These are phyloP conservation scores for Russula olivacea DNA, from an alignment of 768 basidiomycete species.

Conservation along the genomic window DNA sequence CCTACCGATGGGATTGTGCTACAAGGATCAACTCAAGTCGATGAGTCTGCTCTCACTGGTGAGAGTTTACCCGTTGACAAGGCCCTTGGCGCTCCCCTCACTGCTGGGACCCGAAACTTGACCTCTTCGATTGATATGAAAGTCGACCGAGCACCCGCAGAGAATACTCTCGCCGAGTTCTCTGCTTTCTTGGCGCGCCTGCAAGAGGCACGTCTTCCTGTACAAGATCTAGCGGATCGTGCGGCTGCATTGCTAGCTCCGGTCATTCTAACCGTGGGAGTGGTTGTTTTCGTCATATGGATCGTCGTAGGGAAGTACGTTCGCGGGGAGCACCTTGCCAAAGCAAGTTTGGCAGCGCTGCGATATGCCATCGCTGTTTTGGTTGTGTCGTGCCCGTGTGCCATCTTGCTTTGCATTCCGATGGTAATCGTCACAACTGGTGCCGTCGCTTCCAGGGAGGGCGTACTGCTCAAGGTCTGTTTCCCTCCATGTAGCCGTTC, in stretches of 20 bases:
- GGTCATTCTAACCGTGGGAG: slow-evolving; percentile 38
- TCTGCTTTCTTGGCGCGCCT: slow-evolving; percentile 35
- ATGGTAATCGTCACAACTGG: slow-evolving; percentile 35
- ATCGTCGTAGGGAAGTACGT: slow-evolving; percentile 32
- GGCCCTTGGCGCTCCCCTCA: slow-evolving; percentile 31
- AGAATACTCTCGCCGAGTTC: slow-evolving; percentile 40
- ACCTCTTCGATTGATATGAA: slow-evolving; percentile 33
- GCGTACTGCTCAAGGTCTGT: slow-evolving; percentile 32
- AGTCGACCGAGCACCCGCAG: slow-evolving; percentile 34
- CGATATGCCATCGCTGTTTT: slow-evolving; percentile 48
- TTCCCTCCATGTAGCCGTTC: neutral
- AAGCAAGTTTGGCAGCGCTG: slow-evolving; percentile 36
- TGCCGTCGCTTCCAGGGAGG: slow-evolving; percentile 31
- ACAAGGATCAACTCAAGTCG: slow-evolving; percentile 35
- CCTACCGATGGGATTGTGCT: slow-evolving; percentile 38
- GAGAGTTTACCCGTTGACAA: slow-evolving; percentile 38
- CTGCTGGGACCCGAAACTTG: slow-evolving; percentile 38
- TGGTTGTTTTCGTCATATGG: slow-evolving; percentile 37
- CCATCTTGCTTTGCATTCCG: slow-evolving; percentile 35
- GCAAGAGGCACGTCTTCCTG: slow-evolving; percentile 34
- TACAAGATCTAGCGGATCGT: slow-evolving; percentile 46
- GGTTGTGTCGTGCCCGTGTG: slow-evolving; percentile 52
- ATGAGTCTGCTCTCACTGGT: slow-evolving; percentile 42
- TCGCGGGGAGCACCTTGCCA: slow-evolving; percentile 27
- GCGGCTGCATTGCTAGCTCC: slow-evolving; percentile 48